phyloP scores from a whole-genome alignment of 257 asterid genomes.

The Ligustrum vulgare region DNA sequence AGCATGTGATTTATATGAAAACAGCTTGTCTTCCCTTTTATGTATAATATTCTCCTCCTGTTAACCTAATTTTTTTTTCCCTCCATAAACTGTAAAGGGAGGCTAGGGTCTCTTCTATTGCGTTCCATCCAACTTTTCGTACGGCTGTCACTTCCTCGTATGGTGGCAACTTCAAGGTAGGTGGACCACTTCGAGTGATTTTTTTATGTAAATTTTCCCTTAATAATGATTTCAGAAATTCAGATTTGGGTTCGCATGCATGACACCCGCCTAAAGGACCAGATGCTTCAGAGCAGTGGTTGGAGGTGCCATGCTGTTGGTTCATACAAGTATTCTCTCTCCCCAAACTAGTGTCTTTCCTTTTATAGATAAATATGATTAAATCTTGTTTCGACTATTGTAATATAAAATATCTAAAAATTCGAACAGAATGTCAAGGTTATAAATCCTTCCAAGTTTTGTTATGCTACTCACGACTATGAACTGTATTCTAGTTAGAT shows the following conservation, averaged over 20 bases:
- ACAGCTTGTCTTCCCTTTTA: background rate
- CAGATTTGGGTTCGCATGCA: slow-evolving; percentile 75
- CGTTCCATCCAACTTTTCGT: slow-evolving; percentile 68
- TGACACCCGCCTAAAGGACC: slow-evolving; percentile 38
- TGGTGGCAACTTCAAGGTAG: slow-evolving; percentile 93
- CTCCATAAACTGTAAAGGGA: slow-evolving; percentile 49
- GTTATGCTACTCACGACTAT: too few species aligned
- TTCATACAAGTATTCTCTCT: slow-evolving; percentile 76
- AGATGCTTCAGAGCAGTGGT: slow-evolving; percentile 49
- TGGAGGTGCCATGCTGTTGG: slow-evolving; percentile 98
- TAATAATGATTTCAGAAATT: slow-evolving; percentile 20
- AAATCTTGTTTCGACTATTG: background rate
- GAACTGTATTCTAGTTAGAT: background rate
- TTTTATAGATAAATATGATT: slow-evolving; percentile 8
- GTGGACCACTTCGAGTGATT: slow-evolving; percentile 22
- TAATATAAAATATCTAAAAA: background rate
- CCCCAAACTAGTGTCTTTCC: slow-evolving; percentile 13
- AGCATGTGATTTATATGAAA: slow-evolving; percentile 2
- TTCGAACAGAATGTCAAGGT: background rate
- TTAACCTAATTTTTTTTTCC: slow-evolving; percentile 13
- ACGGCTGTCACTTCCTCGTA: slow-evolving; percentile 82
- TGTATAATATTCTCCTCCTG: background rate
- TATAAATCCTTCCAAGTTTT: background rate
- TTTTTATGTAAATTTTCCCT: slow-evolving; percentile 1
- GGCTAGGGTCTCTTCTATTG: slow-evolving; percentile 63